Percentiles rank a stretch among this genome's conserved stretches.
phyloP scores from a whole-genome alignment of 306 rosid genomes.

The Castanospermum australe region DNA sequence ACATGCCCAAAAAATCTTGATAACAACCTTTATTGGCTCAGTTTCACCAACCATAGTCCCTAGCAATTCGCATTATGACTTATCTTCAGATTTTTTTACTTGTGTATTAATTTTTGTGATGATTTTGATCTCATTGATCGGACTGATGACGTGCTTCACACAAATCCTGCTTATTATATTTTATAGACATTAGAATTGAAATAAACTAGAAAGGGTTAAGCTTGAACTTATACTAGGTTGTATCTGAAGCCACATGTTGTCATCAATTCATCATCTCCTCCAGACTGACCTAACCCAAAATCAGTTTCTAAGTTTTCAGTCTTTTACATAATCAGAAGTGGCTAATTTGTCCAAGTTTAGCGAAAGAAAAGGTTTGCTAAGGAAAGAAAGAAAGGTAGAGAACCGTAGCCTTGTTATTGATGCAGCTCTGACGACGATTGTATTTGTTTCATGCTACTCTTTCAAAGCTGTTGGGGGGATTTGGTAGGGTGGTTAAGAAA shows the following conservation, averaged over 20 bases:
- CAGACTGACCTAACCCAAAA: constrained; percentile 7
- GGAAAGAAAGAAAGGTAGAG: not conserved
- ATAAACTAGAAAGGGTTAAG: not conserved
- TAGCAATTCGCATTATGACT: not conserved
- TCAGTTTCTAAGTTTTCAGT: not conserved
- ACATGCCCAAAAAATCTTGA: not conserved
- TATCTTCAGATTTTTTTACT: not conserved
- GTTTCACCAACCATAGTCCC: constrained; percentile 3
- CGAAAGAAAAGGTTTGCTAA: not conserved
- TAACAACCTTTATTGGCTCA: not conserved
- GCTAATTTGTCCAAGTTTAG: not conserved
- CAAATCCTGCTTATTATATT: not conserved
- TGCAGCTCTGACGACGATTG: not conserved
- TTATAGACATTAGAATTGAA: not conserved
- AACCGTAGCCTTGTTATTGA: not conserved
- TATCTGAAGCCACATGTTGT: not conserved
- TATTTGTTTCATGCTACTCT: not conserved
- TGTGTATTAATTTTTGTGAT: not conserved
- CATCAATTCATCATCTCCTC: constrained; percentile 1
- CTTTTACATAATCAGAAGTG: not conserved
- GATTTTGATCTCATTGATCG: not conserved
- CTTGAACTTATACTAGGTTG: not conserved
- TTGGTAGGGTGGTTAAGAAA: constrained; percentile 55
- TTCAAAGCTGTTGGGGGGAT: constrained; percentile 21
- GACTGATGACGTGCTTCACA: not conserved